Conservation (phyloP, 2,329 filamentous ascomycete genomes). For the Exophiala viscosa region DNA sequence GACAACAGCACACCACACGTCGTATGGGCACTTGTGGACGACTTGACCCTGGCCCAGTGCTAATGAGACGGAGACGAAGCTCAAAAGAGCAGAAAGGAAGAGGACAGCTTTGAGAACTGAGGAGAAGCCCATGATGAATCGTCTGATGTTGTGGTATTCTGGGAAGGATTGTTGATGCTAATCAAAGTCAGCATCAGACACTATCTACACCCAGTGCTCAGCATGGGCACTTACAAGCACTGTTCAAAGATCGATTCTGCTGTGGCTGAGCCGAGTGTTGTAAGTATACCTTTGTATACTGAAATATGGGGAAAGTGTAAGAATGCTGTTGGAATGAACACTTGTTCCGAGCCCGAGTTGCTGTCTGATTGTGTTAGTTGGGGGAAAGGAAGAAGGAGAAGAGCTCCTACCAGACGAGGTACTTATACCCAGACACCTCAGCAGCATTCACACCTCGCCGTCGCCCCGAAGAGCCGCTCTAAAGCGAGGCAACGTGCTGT, state of each 20-base stretch:
- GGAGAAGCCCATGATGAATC: not conserved
- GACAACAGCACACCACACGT: constrained; percentile 12
- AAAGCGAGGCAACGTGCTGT: no score
- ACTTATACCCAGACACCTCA: not conserved
- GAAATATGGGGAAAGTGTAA: not conserved
- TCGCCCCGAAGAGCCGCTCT: no score
- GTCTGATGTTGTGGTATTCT: no score
- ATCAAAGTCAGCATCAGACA: no score
- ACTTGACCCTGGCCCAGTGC: not conserved
- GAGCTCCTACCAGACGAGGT: not conserved
- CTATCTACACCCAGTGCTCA: no score
- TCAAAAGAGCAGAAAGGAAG: not conserved
- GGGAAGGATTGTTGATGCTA: no score
- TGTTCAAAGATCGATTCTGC: not conserved
- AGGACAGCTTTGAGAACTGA: not conserved
- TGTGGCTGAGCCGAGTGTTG: not conserved
- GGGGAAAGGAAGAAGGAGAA: not conserved
- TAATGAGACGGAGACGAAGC: not conserved
- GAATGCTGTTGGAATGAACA: not conserved
- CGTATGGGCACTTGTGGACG: constrained; percentile 4
- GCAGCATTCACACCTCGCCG: not conserved
- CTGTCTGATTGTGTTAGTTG: not conserved
- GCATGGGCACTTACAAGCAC: not conserved
- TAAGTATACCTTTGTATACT: not conserved
- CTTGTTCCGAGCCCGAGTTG: not conserved